These are phyloP conservation scores for Ceratocystis huliohia DNA, from an alignment of 2,329 filamentous ascomycete species.

Conservation along the genomic window DNA sequence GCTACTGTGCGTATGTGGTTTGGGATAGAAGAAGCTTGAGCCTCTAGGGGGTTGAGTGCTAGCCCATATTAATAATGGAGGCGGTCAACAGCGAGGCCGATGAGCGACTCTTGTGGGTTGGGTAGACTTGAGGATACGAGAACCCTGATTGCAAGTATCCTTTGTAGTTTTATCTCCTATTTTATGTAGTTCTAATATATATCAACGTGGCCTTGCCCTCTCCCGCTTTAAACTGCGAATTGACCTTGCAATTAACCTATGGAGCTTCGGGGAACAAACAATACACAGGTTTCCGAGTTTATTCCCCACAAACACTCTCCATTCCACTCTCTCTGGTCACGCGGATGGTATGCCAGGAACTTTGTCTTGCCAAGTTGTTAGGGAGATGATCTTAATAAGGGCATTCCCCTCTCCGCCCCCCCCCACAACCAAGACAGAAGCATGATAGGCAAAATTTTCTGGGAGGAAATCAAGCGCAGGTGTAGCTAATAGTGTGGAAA, in stretches of 20 bases:
- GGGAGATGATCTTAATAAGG: slow-evolving; percentile 1
- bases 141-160: not conserved
- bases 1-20: not conserved
- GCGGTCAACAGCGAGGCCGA: not conserved
- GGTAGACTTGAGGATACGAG: not conserved
- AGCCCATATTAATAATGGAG: not conserved
- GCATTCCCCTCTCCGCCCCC: not conserved
- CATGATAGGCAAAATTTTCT: not conserved
- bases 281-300: not conserved
- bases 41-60: not conserved
- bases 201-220: not conserved
- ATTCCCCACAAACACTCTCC: slow-evolving; percentile 7
- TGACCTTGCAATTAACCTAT: not conserved
- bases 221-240: not conserved
- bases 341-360: slow-evolving; percentile 2
- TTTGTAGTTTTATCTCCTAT: not conserved
- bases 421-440: not conserved
- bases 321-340: not conserved
- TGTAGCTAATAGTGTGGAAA: not conserved
- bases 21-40: not conserved
- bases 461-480: not conserved
- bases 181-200: not conserved
- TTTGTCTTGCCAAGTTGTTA: slow-evolving; percentile 7
- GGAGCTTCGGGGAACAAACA: not conserved
- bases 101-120: not conserved